Conservation (phyloP, 192 early-diverging fungal species). For the Umbelopsis isabellina region DNA sequence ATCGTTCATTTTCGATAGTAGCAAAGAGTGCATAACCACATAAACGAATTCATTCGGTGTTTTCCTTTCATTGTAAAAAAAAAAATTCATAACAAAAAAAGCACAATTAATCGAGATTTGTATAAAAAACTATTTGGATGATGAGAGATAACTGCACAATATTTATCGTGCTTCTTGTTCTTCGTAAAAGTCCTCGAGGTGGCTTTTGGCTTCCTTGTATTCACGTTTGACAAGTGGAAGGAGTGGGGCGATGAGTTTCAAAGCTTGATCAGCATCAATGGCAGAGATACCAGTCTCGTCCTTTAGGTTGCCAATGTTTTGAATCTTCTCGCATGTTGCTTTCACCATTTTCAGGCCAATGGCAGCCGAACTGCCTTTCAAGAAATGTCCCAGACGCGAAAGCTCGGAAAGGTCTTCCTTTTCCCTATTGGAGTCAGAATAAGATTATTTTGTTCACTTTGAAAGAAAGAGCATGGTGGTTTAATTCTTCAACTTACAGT, state of each 20-base stretch:
- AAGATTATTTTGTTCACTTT: not conserved
- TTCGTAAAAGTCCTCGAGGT: slow-evolving; percentile 72
- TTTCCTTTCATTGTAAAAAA: too few species aligned
- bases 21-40: too few species aligned
- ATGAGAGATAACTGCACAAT: too few species aligned
- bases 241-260: slow-evolving; percentile 54
- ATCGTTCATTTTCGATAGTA: too few species aligned
- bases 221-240: slow-evolving; percentile 66
- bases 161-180: slow-evolving; percentile 34
- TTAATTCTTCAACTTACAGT: slow-evolving; percentile 49
- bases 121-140: too few species aligned
- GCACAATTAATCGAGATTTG: too few species aligned
- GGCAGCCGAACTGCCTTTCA: slow-evolving; percentile 90
- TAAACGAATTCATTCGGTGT: too few species aligned
- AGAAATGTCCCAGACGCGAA: slow-evolving; percentile 85
- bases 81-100: too few species aligned
- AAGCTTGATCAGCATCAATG: slow-evolving; percentile 60
- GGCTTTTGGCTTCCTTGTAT: slow-evolving; percentile 71
- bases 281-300: slow-evolving; percentile 54
- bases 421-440: slow-evolving; percentile 35
- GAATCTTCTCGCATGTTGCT: slow-evolving; percentile 86
- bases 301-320: slow-evolving; percentile 73
- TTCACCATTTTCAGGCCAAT: slow-evolving; percentile 82
- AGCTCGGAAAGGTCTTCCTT: slow-evolving; percentile 68
- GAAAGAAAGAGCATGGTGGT: not conserved